These are phyloP conservation scores for Alternaria triticimaculans DNA, from an alignment of 2,329 filamentous ascomycete genomes.

Conservation along the genomic window DNA sequence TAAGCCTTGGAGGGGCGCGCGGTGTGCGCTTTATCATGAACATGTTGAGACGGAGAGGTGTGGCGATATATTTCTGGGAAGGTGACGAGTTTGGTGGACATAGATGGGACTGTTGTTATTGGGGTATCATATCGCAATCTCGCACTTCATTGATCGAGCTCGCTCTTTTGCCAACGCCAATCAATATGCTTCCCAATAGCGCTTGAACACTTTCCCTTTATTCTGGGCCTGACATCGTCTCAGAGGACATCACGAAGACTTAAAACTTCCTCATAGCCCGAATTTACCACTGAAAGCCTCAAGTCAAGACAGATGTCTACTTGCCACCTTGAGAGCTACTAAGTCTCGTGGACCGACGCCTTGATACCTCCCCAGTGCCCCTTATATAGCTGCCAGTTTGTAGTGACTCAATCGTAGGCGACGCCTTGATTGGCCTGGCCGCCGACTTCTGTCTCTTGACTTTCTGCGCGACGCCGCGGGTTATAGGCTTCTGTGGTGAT, in stretches of 20 bases:
- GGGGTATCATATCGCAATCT: background rate
- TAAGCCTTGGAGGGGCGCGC: constrained; percentile 47
- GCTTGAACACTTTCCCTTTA: background rate
- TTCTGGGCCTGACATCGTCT: background rate
- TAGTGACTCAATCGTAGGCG: background rate
- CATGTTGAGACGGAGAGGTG: constrained; percentile 47
- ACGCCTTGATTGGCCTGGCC: background rate
- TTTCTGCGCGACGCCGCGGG: constrained; percentile 10
- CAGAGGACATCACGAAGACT: background rate
- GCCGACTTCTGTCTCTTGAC: constrained; percentile 5
- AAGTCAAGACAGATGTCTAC: background rate
- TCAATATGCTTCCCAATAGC: background rate
- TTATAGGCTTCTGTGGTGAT: background rate
- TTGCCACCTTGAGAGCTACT: background rate
- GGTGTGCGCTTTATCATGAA: constrained; percentile 49
- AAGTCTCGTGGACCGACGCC: constrained; percentile 4
- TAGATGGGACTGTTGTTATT: background rate
- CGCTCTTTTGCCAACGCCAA: background rate
- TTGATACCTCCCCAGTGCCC: background rate
- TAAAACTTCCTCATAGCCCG: background rate
- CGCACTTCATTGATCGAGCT: background rate
- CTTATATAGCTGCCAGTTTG: background rate
- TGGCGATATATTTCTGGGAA: constrained; percentile 40
- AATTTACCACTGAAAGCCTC: background rate
- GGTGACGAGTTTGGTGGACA: constrained; percentile 14